A percentile compares a stretch with the other conserved stretches of the same genome.
Evolutionary conservation across 495 filamentous ascomycete species (phyloP).

Genomic region (Aspergillus funiculosus): DNA sequence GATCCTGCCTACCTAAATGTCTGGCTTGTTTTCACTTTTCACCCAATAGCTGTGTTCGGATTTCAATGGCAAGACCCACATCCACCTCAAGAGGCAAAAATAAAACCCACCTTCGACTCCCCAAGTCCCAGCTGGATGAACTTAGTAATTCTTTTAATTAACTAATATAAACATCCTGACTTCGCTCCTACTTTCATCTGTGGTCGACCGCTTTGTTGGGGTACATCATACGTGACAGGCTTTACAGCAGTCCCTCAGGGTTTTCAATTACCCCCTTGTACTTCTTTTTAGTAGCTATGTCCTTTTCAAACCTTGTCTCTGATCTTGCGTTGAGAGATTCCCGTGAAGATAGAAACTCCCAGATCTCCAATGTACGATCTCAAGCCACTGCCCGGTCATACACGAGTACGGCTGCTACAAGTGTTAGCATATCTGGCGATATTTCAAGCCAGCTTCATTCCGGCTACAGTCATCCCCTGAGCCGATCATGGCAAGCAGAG

Average conservation of each 20-base stretch:
- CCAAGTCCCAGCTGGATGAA: background rate
- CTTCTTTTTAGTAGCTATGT: constrained; percentile 50
- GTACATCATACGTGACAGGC: too few relatives aligned
- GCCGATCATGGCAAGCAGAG: constrained; percentile 91
- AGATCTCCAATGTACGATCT: constrained; percentile 67
- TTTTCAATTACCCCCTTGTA: too few relatives aligned
- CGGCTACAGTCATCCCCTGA: constrained; percentile 88
- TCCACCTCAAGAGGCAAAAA: background rate
- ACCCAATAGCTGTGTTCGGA: background rate
- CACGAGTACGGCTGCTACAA: constrained; percentile 84
- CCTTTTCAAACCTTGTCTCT: constrained; percentile 84
- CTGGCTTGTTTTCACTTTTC: background rate
- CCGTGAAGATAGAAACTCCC: constrained; percentile 55
- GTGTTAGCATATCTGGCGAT: constrained; percentile 85
- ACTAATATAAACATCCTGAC: constrained; percentile 12
- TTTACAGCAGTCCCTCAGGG: too few relatives aligned
- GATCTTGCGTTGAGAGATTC: constrained; percentile 69
- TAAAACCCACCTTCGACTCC: background rate
- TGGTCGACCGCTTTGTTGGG: too few relatives aligned
- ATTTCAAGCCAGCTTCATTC: constrained; percentile 93
- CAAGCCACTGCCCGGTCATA: constrained; percentile 66
- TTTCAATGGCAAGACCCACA: background rate
- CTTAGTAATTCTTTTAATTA: background rate
- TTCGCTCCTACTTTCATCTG: background rate
- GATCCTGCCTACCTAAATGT: too few relatives aligned